Evolutionary conservation across 2,329 filamentous ascomycete genomes (phyloP), one percentile per base, ranked within the genome.

Genomic region (Myriosclerotinia curreyana): DNA sequence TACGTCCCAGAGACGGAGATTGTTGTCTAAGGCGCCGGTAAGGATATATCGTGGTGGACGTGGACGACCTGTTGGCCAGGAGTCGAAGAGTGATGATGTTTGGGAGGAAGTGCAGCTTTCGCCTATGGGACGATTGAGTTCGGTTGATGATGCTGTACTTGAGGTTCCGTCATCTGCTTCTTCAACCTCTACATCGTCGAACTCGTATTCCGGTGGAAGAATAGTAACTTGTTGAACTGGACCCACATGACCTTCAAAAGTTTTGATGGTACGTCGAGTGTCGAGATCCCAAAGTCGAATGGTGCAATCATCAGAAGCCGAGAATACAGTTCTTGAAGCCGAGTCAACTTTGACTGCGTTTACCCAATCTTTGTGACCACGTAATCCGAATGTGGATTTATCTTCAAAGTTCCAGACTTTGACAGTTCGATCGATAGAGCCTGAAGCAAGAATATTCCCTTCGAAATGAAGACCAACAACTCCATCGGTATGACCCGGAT

Each of bases 201-300:
- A 88, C 74, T 97, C 92, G 71, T 96, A 96, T 73, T 96, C 93
- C 9, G 86, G 82, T 0, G 94, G 92, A 70, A 98, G 83, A 1
- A 91, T 83, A 8, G 96, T 79, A 14, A 97, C 87, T 76, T 97
- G 93, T 75, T 99, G 95, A 6, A 98, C 93, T 73, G 96, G 93
- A 20, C 93, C 95, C 20, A 97, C 92, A 73, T 99, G 95, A 8
- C 93, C 94, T 70, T 92, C 85, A 72, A 93, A 98, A 0, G 77
- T 85, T 69, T 82, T 82, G 74, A 98, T 89, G 74, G 90, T 94
- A 62, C 84, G 81, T 72, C 88, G 87, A 1, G 89, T 91, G 73
- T 97, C 92, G 44, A 99, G 81, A 72, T 98, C 94, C 94, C 94
- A 97, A 1, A 99, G 81, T 71, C 92, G 91, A 69, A 96, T 86